Base-by-base conservation (phyloP, 139 green algal species). In the Diplosphaera chodatii region DNA sequence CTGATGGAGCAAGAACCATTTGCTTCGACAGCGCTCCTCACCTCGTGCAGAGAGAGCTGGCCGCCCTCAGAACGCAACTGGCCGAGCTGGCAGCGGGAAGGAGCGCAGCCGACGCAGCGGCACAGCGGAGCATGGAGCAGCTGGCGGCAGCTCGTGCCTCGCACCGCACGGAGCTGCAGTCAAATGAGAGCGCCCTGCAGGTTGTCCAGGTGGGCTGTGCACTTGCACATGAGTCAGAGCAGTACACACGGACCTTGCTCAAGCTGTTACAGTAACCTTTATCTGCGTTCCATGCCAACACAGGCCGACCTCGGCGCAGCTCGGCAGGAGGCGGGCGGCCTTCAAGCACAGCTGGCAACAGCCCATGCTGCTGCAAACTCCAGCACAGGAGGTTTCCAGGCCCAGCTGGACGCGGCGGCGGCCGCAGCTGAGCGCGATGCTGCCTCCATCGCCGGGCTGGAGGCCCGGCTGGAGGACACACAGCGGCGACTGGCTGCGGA, bases 391-490 rank as follows among this genome's bases (percentile, higher is more conserved):
- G 37, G 10, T 10, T 48, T 48, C 37, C 6, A 10, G 37, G 10
- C 37, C 37, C 37, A 10, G 37, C 37, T 48, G 31, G 77, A 82
- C 27, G 37, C 64, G 18, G 77, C 77, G 27, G 56, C 30, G 30
- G 75, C 30, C 3, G 66, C 34, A n/a, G 30, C 56, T 3, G 68
- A 82, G 40, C 34, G 77, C n/a, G 68, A 82, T 22, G 48, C 67
- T 1, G 77, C 40, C 20, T 27, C 30, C 18, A 32, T 82, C 25
- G 28, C 62, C n/a, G 64, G 59, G 55, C 25, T 73, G 48, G 74
- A 82, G 37, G 41, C 40, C 0, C 28, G 48, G 2, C 40, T 82
- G 40, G 67, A 69, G 27, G 77, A 82, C 28, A 59, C 67, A 31
- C 68, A 25, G 48, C 48, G 25, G 48, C 48, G 18, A 18, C 48